Conservation (phyloP, 2,329 filamentous ascomycete genomes). For the Colletotrichum tropicicola region DNA sequence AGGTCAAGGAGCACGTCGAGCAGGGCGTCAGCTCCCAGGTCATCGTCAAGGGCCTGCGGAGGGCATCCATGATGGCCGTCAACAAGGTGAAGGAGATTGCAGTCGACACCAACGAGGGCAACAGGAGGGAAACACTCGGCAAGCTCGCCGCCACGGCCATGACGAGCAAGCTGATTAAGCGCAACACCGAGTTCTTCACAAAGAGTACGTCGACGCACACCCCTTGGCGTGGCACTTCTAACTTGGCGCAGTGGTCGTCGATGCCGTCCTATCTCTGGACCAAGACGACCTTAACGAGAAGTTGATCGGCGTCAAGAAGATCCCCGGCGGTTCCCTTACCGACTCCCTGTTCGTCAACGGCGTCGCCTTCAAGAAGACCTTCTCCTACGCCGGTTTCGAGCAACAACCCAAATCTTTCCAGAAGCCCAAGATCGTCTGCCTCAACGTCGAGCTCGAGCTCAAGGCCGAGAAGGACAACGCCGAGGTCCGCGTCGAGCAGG, state of each 20-base stretch:
- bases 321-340: constrained; percentile 93
- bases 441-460: constrained; percentile 97
- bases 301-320: constrained; percentile 98
- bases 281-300: constrained; percentile 98
- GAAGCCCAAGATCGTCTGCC: constrained; percentile 94
- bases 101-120: constrained; percentile 82
- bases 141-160: constrained; percentile 96
- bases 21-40: constrained; percentile 97
- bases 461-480: constrained; percentile 99
- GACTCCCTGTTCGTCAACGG: constrained; percentile 97
- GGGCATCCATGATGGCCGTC: constrained; percentile 88
- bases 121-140: constrained; percentile 85
- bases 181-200: constrained; percentile 96
- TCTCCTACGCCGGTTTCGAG: constrained; percentile 98
- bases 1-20: constrained; percentile 95
- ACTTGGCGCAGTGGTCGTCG: constrained; percentile 82
- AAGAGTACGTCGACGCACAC: constrained; percentile 72
- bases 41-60: constrained; percentile 95
- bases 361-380: constrained; percentile 99
- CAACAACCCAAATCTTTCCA: constrained; percentile 97
- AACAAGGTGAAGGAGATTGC: constrained; percentile 99
- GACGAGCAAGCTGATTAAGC: constrained; percentile 99
- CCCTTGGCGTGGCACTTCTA: background rate
- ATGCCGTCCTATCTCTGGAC: constrained; percentile 93
- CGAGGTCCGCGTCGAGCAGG: constrained; percentile 96